Evolutionary conservation across 768 basidiomycete species (phyloP).

Genomic region (Rhodotorula babjevae): DNA sequence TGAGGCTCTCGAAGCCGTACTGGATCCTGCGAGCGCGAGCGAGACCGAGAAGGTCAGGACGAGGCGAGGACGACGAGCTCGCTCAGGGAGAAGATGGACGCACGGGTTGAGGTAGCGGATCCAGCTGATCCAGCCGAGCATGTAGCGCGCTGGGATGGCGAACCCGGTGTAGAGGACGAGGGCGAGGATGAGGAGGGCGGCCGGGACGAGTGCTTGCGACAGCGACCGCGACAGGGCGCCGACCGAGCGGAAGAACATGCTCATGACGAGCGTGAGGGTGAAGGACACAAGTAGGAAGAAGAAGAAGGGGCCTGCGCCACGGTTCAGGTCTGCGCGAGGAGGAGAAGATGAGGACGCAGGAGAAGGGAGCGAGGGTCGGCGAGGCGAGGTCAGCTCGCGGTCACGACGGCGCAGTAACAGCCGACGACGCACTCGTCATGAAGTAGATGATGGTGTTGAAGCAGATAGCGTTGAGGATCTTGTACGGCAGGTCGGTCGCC

Average conservation of each 20-base stretch:
- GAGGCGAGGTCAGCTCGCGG: too few species aligned
- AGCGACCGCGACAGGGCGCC: conserved; percentile 21
- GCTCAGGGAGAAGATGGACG: not conserved
- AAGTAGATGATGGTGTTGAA: conserved; percentile 43
- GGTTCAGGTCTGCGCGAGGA: conserved; percentile 50
- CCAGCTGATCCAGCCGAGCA: conserved; percentile 1
- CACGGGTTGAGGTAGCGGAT: conserved; percentile 5
- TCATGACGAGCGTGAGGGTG: conserved; percentile 47
- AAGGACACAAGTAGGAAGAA: conserved; percentile 50
- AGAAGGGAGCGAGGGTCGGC: too few species aligned
- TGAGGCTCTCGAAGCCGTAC: conserved; percentile 38
- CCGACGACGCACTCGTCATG: conserved; percentile 36
- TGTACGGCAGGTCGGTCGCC: conserved; percentile 40
- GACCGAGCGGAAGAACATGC: conserved; percentile 48
- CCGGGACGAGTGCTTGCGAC: conserved; percentile 7
- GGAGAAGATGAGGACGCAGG: not conserved
- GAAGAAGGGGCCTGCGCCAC: conserved; percentile 50
- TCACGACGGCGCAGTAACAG: too few species aligned
- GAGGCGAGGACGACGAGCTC: accelerated
- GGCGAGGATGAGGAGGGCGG: conserved; percentile 25
- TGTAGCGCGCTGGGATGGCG: conserved; percentile 3
- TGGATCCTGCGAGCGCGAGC: not conserved
- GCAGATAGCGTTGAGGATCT: conserved; percentile 33
- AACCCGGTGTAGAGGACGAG: conserved; percentile 37
- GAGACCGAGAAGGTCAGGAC: too few species aligned